A percentile compares a stretch with the other conserved stretches of the same genome.
phyloP scores from a whole-genome alignment of 2,329 filamentous ascomycete species.

The Cytospora paraplurivora region DNA sequence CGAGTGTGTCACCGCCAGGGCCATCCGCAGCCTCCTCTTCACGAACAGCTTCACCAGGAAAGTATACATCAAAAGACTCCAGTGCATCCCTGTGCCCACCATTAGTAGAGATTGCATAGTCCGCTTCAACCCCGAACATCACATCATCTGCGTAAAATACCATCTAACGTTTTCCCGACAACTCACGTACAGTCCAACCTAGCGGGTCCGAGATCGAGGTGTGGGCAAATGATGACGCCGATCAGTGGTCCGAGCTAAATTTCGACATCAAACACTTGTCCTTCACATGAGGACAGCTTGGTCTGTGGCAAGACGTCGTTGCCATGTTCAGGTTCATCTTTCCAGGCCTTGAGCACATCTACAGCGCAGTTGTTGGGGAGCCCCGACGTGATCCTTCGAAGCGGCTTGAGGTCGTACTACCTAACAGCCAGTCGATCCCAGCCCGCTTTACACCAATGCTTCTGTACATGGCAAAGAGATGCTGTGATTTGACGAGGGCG shows the following conservation, averaged over 20 bases:
- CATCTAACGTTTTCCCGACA: neutral
- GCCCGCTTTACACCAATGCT: fast-evolving
- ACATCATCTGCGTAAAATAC: neutral
- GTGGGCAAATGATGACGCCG: neutral
- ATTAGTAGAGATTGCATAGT: neutral
- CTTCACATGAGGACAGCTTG: neutral
- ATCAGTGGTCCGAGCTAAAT: neutral
- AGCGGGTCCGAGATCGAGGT: neutral
- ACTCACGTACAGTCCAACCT: neutral
- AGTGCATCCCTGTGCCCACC: neutral
- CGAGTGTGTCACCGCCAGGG: slow-evolving; percentile 3
- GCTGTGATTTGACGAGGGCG: neutral
- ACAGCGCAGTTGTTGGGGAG: neutral
- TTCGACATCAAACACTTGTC: slow-evolving; percentile 2
- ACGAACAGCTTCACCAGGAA: neutral
- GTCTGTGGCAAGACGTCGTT: fast-evolving
- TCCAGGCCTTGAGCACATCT: neutral
- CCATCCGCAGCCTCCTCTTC: slow-evolving; percentile 9
- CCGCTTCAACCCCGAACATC: slow-evolving; percentile 2
- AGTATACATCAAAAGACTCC: neutral
- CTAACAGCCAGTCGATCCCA: neutral
- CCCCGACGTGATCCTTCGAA: neutral
- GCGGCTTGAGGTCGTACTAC: neutral
- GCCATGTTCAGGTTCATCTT: neutral
- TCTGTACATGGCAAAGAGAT: neutral